Conservation (phyloP, 148 eudicot genomes). For the Cornus suecica region DNA sequence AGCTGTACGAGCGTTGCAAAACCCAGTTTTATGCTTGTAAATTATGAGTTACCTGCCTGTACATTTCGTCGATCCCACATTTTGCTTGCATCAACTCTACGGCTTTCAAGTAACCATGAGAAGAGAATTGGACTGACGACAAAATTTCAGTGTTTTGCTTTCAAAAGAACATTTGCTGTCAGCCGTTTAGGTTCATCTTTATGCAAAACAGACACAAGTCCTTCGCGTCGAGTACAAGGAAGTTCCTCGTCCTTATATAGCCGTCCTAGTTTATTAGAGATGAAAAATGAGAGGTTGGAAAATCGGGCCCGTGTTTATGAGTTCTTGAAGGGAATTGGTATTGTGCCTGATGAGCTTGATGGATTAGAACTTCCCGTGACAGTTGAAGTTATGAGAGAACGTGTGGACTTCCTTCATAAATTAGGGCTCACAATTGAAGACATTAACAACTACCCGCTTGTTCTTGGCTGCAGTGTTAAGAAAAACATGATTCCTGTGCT, state of each 20-base stretch:
- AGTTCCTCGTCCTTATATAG: slow-evolving; percentile 62
- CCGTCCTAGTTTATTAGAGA: slow-evolving; percentile 76
- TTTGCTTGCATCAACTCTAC: slow-evolving; percentile 29
- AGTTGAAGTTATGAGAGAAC: slow-evolving; percentile 93
- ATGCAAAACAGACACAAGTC: slow-evolving; percentile 33
- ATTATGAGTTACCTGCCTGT: slow-evolving; percentile 51
- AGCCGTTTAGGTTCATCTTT: slow-evolving; percentile 25
- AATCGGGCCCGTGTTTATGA: slow-evolving; percentile 87
- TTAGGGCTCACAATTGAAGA: slow-evolving; percentile 87
- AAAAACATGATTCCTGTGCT: slow-evolving; percentile 97
- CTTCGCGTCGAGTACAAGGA: slow-evolving; percentile 28
- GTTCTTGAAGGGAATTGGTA: slow-evolving; percentile 70
- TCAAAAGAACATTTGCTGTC: slow-evolving; percentile 41
- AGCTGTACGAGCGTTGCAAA: slow-evolving; percentile 44
- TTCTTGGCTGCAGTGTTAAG: slow-evolving; percentile 98
- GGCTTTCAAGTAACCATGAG: slow-evolving; percentile 22
- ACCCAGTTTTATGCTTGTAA: slow-evolving; percentile 49
- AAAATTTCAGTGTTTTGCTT: slow-evolving; percentile 52
- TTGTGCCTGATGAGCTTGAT: slow-evolving; percentile 88
- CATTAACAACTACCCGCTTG: slow-evolving; percentile 92
- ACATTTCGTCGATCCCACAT: slow-evolving; percentile 33
- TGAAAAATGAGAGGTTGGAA: slow-evolving; percentile 72
- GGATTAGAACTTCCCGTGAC: slow-evolving; percentile 96
- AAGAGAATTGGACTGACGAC: slow-evolving; percentile 38
- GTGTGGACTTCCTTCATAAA: slow-evolving; percentile 82